These are phyloP conservation scores for thale cress (Arabidopsis thaliana) DNA, from an alignment of 345 rosid species.

Conservation along the genomic window DNA sequence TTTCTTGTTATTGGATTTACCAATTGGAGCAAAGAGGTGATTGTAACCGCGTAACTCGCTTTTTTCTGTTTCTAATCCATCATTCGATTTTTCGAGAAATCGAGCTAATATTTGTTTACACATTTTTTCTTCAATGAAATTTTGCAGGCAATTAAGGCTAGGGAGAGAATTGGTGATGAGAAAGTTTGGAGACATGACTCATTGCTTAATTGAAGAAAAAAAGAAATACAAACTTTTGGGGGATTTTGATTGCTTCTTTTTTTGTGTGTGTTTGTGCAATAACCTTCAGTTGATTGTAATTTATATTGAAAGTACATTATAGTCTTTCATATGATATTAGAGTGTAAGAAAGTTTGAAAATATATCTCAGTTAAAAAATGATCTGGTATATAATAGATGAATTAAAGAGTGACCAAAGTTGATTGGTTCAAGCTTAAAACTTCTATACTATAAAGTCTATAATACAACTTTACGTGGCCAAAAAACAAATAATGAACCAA, in stretches of 20 bases:
- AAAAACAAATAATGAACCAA: background rate
- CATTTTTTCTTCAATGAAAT: background rate
- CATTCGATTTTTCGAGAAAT: background rate
- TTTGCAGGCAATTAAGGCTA: slow-evolving; percentile 53
- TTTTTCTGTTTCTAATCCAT: background rate
- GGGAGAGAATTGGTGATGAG: slow-evolving; percentile 49
- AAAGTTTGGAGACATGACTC: slow-evolving; percentile 27
- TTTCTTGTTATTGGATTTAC: slow-evolving; percentile 51
- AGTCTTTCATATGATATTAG: background rate
- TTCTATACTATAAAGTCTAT: background rate
- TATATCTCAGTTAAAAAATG: background rate
- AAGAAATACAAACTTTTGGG: background rate
- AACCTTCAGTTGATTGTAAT: slow-evolving; percentile 18
- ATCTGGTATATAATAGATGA: background rate
- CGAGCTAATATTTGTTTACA: background rate
- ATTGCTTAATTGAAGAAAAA: slow-evolving; percentile 3
- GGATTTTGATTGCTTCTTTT: background rate
- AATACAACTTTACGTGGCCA: background rate
- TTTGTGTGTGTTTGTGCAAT: background rate
- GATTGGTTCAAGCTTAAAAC: background rate
- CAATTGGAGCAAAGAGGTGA: slow-evolving; percentile 68
- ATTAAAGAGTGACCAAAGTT: background rate
- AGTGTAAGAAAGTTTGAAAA: background rate
- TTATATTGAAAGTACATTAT: background rate
- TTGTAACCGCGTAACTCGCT: background rate